Evolutionary conservation across 129 eudicot species (phyloP), one percentile per base, ranked within the genome.

Genomic region (Gnaphalium uliginosum): DNA sequence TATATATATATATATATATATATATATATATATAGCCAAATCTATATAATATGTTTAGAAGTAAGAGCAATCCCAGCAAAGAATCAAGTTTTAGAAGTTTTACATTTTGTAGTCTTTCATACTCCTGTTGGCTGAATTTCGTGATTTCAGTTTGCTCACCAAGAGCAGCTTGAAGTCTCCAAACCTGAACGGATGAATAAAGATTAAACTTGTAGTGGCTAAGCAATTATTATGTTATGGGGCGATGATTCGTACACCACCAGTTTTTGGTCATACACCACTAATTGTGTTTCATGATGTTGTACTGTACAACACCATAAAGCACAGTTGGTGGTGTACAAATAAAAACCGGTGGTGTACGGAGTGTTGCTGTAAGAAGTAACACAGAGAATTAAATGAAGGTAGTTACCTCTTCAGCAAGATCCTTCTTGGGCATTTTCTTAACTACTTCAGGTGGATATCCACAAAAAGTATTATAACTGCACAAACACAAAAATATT

Each of bases 31-130:
- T 9, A 10, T 41, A 41, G 48, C 48, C 14, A 53, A 53, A 53
- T 53, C 1, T 53, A 53, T 15, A 41, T 32, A 43, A 25, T 48
- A 4, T 25, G 15, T 41, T 41, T 9, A 41, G 48, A 54, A 56
- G 22, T 53, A 62, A 30, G 57, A 32, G 26, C 18, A 29, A 29
- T 27, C 53, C 19, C 37, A 29, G 22, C 29, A 10, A 41, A 46
- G 33, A 75, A 48, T 50, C n/a, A 53, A 53, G 59, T 18, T 53
- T 53, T 53, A 22, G 64, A 51, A 65, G 14, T 14, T 13, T 80
- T 89, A 92, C 98, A 81, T 86, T 87, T 86, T 89, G 92, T 73
- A 92, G 90, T 73, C 89, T 87, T 83, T 92, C 98, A 51, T 78
- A 89, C 81, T 92, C 94, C 72, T 86, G 88, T 82, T 78, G 89